These are phyloP conservation scores for Lactifluus hygrophoroides DNA, from an alignment of 768 basidiomycete species.

Conservation along the genomic window DNA sequence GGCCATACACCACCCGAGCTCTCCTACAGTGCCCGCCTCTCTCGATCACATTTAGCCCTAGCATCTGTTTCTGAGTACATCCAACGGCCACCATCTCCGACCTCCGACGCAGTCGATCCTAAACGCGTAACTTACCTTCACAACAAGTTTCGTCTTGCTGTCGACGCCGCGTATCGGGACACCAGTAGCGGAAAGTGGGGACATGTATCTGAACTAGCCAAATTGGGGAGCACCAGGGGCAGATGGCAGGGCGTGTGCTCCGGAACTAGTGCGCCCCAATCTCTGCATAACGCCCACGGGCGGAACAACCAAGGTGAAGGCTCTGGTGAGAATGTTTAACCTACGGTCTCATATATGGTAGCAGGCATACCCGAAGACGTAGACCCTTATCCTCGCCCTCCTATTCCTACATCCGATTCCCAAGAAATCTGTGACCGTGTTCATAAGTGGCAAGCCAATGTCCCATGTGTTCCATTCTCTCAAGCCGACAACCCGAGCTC, in stretches of 20 bases:
- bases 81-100: conserved; percentile 4
- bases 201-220: conserved; percentile 16
- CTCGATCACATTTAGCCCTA: conserved; percentile 6
- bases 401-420: neutral
- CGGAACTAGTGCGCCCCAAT: neutral
- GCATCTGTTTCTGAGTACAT: conserved; percentile 9
- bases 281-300: neutral
- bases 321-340: neutral
- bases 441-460: conserved; percentile 9
- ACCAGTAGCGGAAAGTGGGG: conserved; percentile 15
- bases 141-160: conserved; percentile 11
- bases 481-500: neutral
- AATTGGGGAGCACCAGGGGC: conserved; percentile 12
- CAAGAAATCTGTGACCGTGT: conserved; percentile 8
- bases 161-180: conserved; percentile 7
- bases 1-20: neutral
- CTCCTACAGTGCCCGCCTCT: conserved; percentile 6
- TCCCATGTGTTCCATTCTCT: conserved; percentile 1
- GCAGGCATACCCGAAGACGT: neutral
- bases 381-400: conserved; percentile 9
- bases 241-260: conserved; percentile 16
- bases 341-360: neutral
- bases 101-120: neutral
- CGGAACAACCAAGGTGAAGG: conserved; percentile 7
- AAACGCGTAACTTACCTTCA: conserved; percentile 1